Percentiles rank a stretch among this genome's conserved stretches.
Conservation (phyloP, 2,329 filamentous ascomycete species). For the Gnomoniopsis sp. region DNA sequence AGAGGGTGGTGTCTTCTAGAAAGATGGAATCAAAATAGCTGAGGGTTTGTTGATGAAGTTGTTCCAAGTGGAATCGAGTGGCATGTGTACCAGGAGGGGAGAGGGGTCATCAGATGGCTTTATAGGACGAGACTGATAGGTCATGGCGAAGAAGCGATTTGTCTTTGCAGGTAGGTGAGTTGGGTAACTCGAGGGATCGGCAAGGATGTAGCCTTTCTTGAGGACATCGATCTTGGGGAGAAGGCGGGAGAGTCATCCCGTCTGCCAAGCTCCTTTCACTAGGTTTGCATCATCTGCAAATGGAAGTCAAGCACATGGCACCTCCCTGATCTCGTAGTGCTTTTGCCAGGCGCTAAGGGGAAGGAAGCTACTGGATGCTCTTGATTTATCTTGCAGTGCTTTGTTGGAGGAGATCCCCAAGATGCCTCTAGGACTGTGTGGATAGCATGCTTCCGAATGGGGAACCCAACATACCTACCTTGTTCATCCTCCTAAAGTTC, state of each 20-base stretch:
- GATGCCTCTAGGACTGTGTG: too few species aligned
- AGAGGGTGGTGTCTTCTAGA: background rate
- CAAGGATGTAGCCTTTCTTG: conserved; percentile 3
- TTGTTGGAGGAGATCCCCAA: background rate
- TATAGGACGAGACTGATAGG: background rate
- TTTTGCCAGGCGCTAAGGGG: background rate
- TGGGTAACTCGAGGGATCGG: conserved; percentile 6
- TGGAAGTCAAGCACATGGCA: background rate
- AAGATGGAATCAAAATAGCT: background rate
- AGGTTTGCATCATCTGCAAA: background rate
- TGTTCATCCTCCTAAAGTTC: too few species aligned
- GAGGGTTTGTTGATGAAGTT: background rate
- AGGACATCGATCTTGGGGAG: background rate
- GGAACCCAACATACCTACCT: too few species aligned
- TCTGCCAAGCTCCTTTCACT: background rate
- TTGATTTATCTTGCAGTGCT: background rate
- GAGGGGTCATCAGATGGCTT: background rate
- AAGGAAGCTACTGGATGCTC: background rate
- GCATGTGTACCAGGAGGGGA: background rate
- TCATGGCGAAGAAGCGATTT: background rate
- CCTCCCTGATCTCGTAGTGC: background rate
- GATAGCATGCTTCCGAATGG: too few species aligned
- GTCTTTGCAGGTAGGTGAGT: conserved; percentile 13
- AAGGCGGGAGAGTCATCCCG: background rate
- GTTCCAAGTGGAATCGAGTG: background rate